Evolutionary conservation across 2,329 filamentous ascomycete genomes (phyloP).

Genomic region (Aspergillus ochraceoroseus): DNA sequence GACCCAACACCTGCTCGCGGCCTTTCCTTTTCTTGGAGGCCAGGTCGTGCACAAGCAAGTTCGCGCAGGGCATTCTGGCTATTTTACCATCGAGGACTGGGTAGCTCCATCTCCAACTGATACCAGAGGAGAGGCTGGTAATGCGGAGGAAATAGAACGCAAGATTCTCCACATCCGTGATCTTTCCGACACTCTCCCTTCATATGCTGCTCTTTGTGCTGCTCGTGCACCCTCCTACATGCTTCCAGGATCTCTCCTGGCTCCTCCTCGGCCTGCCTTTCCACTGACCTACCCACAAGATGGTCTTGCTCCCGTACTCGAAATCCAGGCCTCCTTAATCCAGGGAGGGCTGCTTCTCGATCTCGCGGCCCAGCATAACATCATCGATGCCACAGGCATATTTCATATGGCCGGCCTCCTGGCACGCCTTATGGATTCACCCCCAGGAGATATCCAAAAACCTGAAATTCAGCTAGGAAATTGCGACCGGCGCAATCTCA

Average conservation of each 20-base stretch:
- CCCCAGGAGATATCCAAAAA: slow-evolving; percentile 7
- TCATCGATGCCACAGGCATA: slow-evolving; percentile 23
- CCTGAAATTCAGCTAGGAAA: slow-evolving; percentile 19
- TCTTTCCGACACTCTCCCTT: slow-evolving; percentile 1
- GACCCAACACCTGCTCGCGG: slow-evolving; percentile 9
- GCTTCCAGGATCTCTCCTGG: slow-evolving; percentile 30
- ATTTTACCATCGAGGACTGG: slow-evolving; percentile 13
- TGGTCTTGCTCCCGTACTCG: slow-evolving; percentile 19
- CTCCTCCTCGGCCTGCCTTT: slow-evolving; percentile 25
- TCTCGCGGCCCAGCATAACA: slow-evolving; percentile 25
- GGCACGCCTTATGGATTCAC: slow-evolving; percentile 9
- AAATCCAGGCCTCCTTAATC: slow-evolving; percentile 26
- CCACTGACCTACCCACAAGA: slow-evolving; percentile 25
- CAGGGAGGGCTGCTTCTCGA: slow-evolving; percentile 24
- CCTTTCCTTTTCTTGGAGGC: slow-evolving; percentile 19
- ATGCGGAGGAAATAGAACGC: neutral
- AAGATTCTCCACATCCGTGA: slow-evolving; percentile 15
- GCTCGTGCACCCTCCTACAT: slow-evolving; percentile 27
- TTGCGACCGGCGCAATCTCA: slow-evolving; percentile 16
- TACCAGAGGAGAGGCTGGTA: neutral
- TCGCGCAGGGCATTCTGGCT: slow-evolving; percentile 8
- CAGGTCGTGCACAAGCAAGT: slow-evolving; percentile 14
- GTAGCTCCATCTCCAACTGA: no score
- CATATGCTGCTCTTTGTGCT: slow-evolving; percentile 6
- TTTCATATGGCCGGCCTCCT: slow-evolving; percentile 21